These are phyloP conservation scores for Roridomyces roridus DNA, from an alignment of 768 basidiomycete species.

Conservation along the genomic window DNA sequence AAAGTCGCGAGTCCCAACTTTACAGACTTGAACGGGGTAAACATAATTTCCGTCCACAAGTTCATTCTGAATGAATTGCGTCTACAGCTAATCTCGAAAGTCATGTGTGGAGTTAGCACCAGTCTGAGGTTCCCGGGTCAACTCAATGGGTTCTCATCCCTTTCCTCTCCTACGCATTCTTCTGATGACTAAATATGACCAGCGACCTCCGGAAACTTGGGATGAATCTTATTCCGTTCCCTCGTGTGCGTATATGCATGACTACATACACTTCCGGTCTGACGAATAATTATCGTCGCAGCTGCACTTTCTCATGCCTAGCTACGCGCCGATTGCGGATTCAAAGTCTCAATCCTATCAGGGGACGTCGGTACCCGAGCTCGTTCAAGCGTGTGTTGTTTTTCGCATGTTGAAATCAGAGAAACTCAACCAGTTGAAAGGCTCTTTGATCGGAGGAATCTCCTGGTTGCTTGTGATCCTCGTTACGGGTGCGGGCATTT, in stretches of 20 bases:
- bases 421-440: constrained; percentile 39
- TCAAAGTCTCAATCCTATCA: constrained; percentile 67
- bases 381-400: constrained; percentile 71
- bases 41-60: background rate
- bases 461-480: constrained; percentile 86
- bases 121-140: constrained; percentile 94
- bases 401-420: background rate
- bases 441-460: constrained; percentile 79
- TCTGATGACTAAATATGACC: constrained; percentile 11
- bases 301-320: constrained; percentile 97
- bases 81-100: constrained; percentile 74
- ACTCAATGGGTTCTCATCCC: constrained; percentile 70
- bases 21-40: constrained; percentile 69
- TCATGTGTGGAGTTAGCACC: constrained; percentile 95
- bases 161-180: background rate
- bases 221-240: constrained; percentile 96
- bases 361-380: constrained; percentile 64
- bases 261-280: constrained; percentile 9
- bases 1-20: constrained; percentile 72
- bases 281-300: constrained; percentile 42
- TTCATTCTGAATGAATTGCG: background rate
- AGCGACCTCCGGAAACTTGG: constrained; percentile 90
- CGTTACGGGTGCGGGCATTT: constrained; percentile 62
- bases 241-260: constrained; percentile 64
- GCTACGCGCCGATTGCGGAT: constrained; percentile 89